These are phyloP conservation scores for Phytophthora melonis DNA, from an alignment of 352 stramenopile species.

Conservation along the genomic window DNA sequence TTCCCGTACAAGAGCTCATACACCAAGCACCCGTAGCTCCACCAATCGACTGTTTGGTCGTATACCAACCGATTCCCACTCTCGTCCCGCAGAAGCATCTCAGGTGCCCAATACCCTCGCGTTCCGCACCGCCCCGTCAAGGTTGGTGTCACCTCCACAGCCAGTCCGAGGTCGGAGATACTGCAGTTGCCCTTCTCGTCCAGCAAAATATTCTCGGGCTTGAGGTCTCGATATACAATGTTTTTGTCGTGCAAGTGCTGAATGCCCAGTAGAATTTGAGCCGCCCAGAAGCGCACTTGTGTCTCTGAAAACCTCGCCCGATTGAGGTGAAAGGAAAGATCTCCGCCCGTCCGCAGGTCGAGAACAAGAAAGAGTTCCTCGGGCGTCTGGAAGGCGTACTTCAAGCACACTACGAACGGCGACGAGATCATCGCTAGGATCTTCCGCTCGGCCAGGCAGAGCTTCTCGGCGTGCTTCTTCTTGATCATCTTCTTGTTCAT, in stretches of 20 bases:
- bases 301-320: conserved; percentile 73
- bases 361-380: conserved; percentile 97
- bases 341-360: conserved; percentile 97
- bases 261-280: conserved; percentile 79
- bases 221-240: conserved; percentile 92
- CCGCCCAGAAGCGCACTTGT: conserved; percentile 84
- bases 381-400: conserved; percentile 95
- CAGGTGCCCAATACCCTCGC: conserved; percentile 95
- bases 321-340: conserved; percentile 92
- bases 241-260: conserved; percentile 91
- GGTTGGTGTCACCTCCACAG: conserved; percentile 93
- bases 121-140: conserved; percentile 81
- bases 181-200: conserved; percentile 96
- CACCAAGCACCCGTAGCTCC: conserved; percentile 97
- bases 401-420: conserved; percentile 96
- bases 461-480: conserved; percentile 92
- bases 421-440: conserved; percentile 80
- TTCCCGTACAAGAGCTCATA: conserved; percentile 97
- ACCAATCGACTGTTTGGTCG: conserved; percentile 96
- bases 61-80: conserved; percentile 95
- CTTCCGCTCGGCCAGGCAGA: conserved; percentile 81
- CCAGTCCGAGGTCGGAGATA: conserved; percentile 97
- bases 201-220: conserved; percentile 91
- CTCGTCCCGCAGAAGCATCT: conserved; percentile 95
- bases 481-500: conserved; percentile 92